Base-by-base conservation (phyloP, 768 basidiomycete genomes). In the Lyophyllum shimeji region DNA sequence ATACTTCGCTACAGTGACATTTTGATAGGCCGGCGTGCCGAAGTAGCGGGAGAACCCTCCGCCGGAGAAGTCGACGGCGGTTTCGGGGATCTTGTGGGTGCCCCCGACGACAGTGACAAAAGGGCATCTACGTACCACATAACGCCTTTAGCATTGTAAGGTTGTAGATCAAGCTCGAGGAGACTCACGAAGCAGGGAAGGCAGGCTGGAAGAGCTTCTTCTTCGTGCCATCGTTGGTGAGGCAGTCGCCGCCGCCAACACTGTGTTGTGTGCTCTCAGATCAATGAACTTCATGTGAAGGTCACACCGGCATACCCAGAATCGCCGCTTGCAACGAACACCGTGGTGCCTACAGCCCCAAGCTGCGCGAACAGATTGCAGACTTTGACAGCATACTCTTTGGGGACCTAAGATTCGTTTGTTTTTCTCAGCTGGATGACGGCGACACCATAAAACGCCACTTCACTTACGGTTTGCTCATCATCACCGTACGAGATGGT, bases 1-100 rank as follows among this genome's bases (percentile, higher is more conserved):
- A 66, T 79, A 87, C 0, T 63, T 58, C 1, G 63, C 52, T 17
- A 87, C 85, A n/a, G 76, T 74, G 1, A 66, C 55, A 46, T 62
- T 63, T 62, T 87, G 85, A 60, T 86, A 88, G 0, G 71, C 65
- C 20, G 84, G 85, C 1, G 67, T 70, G 3, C 74, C 56, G 61
- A 88, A 87, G 64, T 81, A 80, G 52, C 74, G 70, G 21, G 84
- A 86, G 70, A 87, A 88, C 1, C 87, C 87, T 40, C 87, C 88
- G 1, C 85, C 84, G n/a, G 85, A 84, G 69, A 87, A 83, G 67
- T 67, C 73, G 47, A 79, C 71, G 9, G 82, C 85, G 29, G 80
- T 71, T 65, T 89, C 86, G 2, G 86, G 85, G 65, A 29, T 80
- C 81, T 70, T 70, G 1, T 74, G 78, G 0, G 88, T 90, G 6